Conservation (phyloP, 768 basidiomycete genomes). For the Rhodocollybia butyracea region DNA sequence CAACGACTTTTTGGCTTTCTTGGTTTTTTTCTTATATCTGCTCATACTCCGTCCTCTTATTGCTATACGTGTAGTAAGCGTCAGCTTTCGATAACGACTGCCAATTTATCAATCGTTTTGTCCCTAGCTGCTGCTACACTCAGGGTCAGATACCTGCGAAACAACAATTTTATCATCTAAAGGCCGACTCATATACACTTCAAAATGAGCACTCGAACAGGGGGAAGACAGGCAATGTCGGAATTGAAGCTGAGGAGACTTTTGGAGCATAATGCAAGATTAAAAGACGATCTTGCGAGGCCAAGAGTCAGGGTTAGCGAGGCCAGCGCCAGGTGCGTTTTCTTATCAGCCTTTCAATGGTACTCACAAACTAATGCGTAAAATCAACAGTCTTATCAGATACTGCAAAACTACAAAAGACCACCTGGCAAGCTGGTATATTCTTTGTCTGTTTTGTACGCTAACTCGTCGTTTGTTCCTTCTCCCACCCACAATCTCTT, state of each 20-base stretch:
- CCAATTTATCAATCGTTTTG: background rate
- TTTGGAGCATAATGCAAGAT: slow-evolving; percentile 69
- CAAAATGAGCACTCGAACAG: slow-evolving; percentile 5
- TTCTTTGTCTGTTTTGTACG: background rate
- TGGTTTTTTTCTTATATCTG: background rate
- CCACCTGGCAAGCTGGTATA: slow-evolving; percentile 46
- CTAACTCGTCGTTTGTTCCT: background rate
- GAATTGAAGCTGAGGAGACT: slow-evolving; percentile 80
- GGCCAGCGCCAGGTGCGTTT: slow-evolving; percentile 59
- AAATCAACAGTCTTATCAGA: slow-evolving; percentile 53
- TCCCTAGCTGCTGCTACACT: background rate
- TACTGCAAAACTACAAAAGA: slow-evolving; percentile 76
- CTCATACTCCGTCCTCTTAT: background rate
- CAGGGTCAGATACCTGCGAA: background rate
- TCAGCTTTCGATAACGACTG: background rate
- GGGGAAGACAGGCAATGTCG: slow-evolving; percentile 74
- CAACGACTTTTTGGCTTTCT: background rate
- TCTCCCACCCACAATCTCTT: no score
- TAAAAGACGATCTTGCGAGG: slow-evolving; percentile 69
- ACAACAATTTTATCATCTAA: background rate
- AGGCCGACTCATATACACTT: background rate
- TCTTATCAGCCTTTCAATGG: background rate
- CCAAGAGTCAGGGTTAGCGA: slow-evolving; percentile 73
- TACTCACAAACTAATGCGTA: background rate
- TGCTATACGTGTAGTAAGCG: background rate